These are phyloP conservation scores for Silene conica DNA, from an alignment of 148 eudicot genomes.

Conservation along the genomic window DNA sequence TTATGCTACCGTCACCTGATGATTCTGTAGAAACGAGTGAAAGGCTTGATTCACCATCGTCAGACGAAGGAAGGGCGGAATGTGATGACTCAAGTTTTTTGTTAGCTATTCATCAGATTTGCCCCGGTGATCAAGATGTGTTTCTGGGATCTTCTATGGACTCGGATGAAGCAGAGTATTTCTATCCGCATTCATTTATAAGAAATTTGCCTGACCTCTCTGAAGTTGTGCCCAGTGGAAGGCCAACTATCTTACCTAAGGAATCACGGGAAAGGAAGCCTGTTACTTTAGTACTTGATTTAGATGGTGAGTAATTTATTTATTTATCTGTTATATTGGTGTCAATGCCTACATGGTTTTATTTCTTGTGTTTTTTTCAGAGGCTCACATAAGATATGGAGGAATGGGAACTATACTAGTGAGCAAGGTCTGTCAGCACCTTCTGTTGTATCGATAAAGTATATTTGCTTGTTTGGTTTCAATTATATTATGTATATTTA, in stretches of 20 bases:
- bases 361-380: too few species aligned
- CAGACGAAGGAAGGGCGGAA: slow-evolving; percentile 33
- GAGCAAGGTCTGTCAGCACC: slow-evolving; percentile 47
- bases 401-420: too few species aligned
- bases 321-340: neutral
- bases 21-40: slow-evolving; percentile 44
- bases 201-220: slow-evolving; percentile 65
- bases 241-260: slow-evolving; percentile 36
- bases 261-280: slow-evolving; percentile 49
- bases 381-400: too few species aligned
- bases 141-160: slow-evolving; percentile 44
- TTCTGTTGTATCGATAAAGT: slow-evolving; percentile 5
- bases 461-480: neutral
- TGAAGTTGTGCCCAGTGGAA: slow-evolving; percentile 40
- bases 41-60: slow-evolving; percentile 32
- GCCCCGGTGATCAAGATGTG: slow-evolving; percentile 54
- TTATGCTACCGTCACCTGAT: slow-evolving; percentile 59
- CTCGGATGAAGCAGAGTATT: slow-evolving; percentile 53
- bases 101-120: slow-evolving; percentile 69
- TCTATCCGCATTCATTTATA: slow-evolving; percentile 77
- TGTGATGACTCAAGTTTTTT: slow-evolving; percentile 63
- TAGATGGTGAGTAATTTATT: slow-evolving; percentile 64
- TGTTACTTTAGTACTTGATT: slow-evolving; percentile 81
- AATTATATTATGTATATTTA: too few species aligned
- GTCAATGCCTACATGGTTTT: neutral